phyloP scores from a whole-genome alignment of 2,329 filamentous ascomycete genomes.

The Aspergillus fumigatiaffinis region DNA sequence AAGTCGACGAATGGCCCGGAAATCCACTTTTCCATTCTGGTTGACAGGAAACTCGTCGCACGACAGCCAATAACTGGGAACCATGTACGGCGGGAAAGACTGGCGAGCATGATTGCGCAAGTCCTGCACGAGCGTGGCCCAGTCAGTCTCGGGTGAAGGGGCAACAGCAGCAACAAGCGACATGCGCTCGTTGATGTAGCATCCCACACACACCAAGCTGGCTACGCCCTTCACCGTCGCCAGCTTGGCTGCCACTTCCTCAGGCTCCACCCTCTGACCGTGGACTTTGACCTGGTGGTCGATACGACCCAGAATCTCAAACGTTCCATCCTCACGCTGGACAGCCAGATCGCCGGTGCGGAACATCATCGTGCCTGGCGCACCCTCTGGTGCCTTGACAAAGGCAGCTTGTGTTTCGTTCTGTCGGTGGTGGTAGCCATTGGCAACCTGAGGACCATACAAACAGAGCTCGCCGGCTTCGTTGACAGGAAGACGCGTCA shows the following conservation, averaged over 20 bases:
- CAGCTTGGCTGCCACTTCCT: not conserved
- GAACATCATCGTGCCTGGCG: not conserved
- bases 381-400: not conserved
- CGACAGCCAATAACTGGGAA: not conserved
- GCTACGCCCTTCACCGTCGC: not conserved
- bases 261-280: conserved; percentile 1
- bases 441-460: not conserved
- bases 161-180: not conserved
- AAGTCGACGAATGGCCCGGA: not conserved
- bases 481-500: not conserved
- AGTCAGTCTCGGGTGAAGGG: not conserved
- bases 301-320: conserved; percentile 1
- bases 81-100: not conserved
- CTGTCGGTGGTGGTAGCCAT: not conserved
- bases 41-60: not conserved
- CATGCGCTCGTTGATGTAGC: not conserved
- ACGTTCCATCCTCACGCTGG: not conserved
- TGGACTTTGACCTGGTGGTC: conserved; percentile 1
- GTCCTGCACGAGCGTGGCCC: not conserved
- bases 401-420: not conserved
- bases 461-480: not conserved
- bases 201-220: not conserved
- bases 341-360: conserved; percentile 1
- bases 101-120: not conserved
- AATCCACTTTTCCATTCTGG: not conserved